Evolutionary conservation across 805 yeast genomes (phyloP), one percentile per base, ranked within the genome.

Genomic region (Saturnispora quitensis): DNA sequence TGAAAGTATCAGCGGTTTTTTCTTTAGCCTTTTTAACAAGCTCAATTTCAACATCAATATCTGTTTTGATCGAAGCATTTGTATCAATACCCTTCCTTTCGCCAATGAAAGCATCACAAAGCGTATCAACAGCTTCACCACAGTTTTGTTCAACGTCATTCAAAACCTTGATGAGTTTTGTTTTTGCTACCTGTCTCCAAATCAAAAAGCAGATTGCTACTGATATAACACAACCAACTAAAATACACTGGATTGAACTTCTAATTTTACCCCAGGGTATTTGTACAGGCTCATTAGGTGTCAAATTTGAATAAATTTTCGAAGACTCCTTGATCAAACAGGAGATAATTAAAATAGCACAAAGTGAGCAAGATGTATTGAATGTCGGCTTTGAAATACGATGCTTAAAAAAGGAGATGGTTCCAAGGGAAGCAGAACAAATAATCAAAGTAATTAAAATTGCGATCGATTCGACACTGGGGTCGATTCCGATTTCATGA

Each of bases 331-430:
- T 82, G 15, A 86, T 78, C 52, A 87, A 74, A 53, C 86, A 81
- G 0, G 89, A 76, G 3, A 86, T 81, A 24, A 86, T 68, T 3
- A 85, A 76, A 48, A 86, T 85, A 7, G 86, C 80, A 1, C 90
- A 86, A 46, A 86, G 68, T 0, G 89, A 81, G 59, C 93, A 84
- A 0, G 95, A 91, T 12, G 91, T 86, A 58, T 84, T 85, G 66
- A 86, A 87, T 0, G 86, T 83, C 18, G 77, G 82, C 60, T 77
- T 79, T 58, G 77, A 75, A 50, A 86, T 78, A 53, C 76, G 73
- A 59, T 82, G 88, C 56, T 88, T 87, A 71, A 79, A 73, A 59
- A 74, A 83, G 1, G 93, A 84, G 28, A 88, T 75, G 15, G 76
- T 55, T 0, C 93, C 93, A 24, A 86, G 67, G 0, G 87, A 77